Conservation (phyloP, 768 basidiomycete species). For the Pleurotus tuber-regium region DNA sequence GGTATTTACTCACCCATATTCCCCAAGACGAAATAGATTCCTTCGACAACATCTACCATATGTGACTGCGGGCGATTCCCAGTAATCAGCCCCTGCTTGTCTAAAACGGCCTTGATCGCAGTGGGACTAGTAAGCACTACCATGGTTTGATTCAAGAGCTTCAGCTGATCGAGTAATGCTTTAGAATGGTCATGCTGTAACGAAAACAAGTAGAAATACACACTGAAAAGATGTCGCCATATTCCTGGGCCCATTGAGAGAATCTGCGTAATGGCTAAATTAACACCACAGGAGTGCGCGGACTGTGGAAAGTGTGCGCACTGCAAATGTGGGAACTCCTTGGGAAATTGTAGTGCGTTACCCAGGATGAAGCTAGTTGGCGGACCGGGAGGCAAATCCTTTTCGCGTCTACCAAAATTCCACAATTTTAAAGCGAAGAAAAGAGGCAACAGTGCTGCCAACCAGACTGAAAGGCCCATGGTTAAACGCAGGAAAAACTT, state of each 20-base stretch:
- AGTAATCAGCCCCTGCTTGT: constrained; percentile 20
- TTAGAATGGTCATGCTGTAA: background rate
- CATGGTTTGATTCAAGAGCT: constrained; percentile 18
- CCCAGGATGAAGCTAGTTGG: constrained; percentile 19
- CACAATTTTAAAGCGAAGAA: too few species aligned
- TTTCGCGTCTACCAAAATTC: constrained; percentile 6
- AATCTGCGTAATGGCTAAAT: too few species aligned
- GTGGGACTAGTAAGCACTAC: constrained; percentile 20
- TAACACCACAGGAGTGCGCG: too few species aligned
- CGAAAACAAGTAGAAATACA: background rate
- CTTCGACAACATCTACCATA: constrained; percentile 18
- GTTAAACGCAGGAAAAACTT: too few species aligned
- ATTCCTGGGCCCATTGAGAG: constrained; percentile 14
- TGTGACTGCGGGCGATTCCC: constrained; percentile 21
- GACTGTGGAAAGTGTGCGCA: too few species aligned
- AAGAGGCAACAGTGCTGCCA: too few species aligned
- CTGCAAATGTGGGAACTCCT: background rate
- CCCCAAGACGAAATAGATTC: constrained; percentile 17
- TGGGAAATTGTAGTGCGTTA: constrained; percentile 19
- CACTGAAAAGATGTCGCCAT: constrained; percentile 16
- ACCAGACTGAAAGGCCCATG: too few species aligned
- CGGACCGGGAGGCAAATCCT: constrained; percentile 20
- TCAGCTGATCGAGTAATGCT: constrained; percentile 15
- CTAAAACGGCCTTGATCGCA: constrained; percentile 24
- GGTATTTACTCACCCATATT: background rate